These are phyloP conservation scores for Neurospora sp. DNA, from an alignment of 495 filamentous ascomycete species.

Conservation along the genomic window DNA sequence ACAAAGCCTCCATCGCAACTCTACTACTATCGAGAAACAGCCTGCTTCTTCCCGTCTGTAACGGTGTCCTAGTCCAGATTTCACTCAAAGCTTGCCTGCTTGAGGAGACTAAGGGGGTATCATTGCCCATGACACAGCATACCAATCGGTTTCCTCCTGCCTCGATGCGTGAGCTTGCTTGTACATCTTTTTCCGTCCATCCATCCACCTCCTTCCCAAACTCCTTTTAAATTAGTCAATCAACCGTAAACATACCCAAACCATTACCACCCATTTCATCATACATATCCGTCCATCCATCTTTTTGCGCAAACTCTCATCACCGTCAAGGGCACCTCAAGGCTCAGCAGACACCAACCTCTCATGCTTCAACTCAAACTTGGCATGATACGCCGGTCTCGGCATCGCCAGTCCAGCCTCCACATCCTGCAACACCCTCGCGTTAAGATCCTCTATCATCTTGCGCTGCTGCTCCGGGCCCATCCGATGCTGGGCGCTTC, in stretches of 20 bases:
- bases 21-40: neutral
- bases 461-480: conserved; percentile 21
- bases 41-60: neutral
- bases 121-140: neutral
- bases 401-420: conserved; percentile 34
- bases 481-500: conserved; percentile 9
- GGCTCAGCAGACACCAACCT: conserved; percentile 2
- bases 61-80: neutral
- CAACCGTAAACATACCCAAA: neutral
- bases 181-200: neutral
- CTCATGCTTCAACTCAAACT: conserved; percentile 13
- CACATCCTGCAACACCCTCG: conserved; percentile 33
- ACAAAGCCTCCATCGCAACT: neutral
- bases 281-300: neutral
- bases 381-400: conserved; percentile 20
- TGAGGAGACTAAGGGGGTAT: neutral
- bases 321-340: neutral
- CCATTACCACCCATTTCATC: neutral
- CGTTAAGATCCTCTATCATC: conserved; percentile 22
- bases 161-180: neutral
- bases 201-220: neutral
- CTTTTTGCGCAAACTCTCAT: neutral
- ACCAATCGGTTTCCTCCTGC: neutral
- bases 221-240: neutral
- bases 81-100: neutral